Evolutionary conservation across 1,284 basidiomycete species (phyloP).

Genomic region (Meira nashicola): DNA sequence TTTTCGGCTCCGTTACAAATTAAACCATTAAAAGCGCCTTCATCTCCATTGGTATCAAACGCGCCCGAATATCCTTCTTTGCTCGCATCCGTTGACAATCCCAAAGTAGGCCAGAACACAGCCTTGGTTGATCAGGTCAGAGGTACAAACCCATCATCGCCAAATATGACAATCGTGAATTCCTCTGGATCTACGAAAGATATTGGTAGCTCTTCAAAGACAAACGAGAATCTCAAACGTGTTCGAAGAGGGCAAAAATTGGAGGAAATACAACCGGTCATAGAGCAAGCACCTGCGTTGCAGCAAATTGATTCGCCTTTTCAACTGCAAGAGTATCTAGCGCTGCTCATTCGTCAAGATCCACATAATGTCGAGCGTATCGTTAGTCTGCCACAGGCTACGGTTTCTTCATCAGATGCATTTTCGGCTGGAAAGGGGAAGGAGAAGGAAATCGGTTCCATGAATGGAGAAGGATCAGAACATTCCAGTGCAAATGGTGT

Average conservation of each 20-base stretch:
- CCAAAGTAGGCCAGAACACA: background rate
- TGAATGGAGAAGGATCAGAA: background rate
- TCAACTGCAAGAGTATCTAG: constrained; percentile 90
- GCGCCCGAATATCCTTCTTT: background rate
- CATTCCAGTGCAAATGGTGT: background rate
- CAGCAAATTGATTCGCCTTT: constrained; percentile 72
- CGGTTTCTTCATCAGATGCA: constrained; percentile 18
- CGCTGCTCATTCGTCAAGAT: constrained; percentile 74
- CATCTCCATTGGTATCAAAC: constrained; percentile 5
- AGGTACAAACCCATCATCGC: background rate
- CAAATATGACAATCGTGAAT: background rate
- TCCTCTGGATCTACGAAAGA: background rate
- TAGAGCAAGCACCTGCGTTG: constrained; percentile 5
- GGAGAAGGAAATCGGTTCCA: constrained; percentile 16
- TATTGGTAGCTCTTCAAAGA: background rate
- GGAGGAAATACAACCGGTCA: constrained; percentile 2
- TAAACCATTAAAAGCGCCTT: constrained; percentile 3
- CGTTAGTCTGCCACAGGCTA: constrained; percentile 59
- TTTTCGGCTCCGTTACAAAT: constrained; percentile 5
- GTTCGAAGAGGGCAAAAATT: constrained; percentile 11
- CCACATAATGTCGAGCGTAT: constrained; percentile 82
- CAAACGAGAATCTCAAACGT: background rate
- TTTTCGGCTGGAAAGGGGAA: constrained; percentile 49
- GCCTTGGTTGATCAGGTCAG: background rate
- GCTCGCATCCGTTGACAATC: background rate